phyloP scores from a whole-genome alignment of 2,329 filamentous ascomycete species.

The Nemania diffusa region DNA sequence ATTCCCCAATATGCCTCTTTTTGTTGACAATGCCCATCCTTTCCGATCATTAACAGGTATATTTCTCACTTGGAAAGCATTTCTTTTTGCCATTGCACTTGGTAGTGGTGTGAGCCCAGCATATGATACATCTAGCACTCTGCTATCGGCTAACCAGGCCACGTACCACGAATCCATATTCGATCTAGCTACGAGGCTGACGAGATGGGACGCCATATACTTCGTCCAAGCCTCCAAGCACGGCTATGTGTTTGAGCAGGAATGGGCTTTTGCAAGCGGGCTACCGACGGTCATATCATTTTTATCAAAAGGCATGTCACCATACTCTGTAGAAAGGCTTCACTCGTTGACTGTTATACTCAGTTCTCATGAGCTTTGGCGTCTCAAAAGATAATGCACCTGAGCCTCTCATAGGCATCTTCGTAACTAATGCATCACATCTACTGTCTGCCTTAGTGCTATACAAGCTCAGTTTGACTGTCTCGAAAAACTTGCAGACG shows the following conservation, averaged over 20 bases:
- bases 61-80: constrained; percentile 74
- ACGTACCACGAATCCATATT: constrained; percentile 48
- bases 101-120: constrained; percentile 64
- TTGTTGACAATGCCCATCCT: constrained; percentile 33
- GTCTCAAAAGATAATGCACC: constrained; percentile 41
- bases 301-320: constrained; percentile 49
- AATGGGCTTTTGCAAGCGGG: constrained; percentile 79
- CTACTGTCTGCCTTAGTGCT: constrained; percentile 78
- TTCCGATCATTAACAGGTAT: constrained; percentile 46
- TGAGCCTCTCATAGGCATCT: constrained; percentile 67
- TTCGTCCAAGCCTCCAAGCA: constrained; percentile 71
- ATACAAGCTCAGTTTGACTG: constrained; percentile 69
- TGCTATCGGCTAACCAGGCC: constrained; percentile 57
- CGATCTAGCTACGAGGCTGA: constrained; percentile 66
- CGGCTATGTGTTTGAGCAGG: constrained; percentile 80
- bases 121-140: constrained; percentile 82
- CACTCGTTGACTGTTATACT: constrained; percentile 17
- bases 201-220: constrained; percentile 85
- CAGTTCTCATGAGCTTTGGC: constrained; percentile 45
- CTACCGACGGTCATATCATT: constrained; percentile 57
- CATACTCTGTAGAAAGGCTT: neutral
- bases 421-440: constrained; percentile 79
- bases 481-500: constrained; percentile 64
- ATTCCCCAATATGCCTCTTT: constrained; percentile 39
- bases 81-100: constrained; percentile 71